Evolutionary conservation across 768 basidiomycete species (phyloP), one percentile per base, ranked within the genome.

Genomic region (Kwoniella dejecticola): DNA sequence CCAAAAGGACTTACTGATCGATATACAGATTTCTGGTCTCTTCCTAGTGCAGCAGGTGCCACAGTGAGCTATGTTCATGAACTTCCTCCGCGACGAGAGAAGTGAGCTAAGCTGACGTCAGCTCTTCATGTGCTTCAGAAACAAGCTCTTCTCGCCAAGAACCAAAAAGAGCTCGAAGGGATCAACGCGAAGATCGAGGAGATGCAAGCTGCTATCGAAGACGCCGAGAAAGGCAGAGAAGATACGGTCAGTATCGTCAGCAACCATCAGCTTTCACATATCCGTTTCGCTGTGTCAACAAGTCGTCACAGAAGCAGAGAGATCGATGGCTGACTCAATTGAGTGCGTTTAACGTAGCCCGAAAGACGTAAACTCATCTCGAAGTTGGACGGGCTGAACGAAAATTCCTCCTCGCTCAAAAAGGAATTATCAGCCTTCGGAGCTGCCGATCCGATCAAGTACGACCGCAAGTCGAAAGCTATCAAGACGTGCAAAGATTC

Each of bases 1-100:
- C n/a, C n/a, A n/a, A 8, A 3, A n/a, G 24, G 36, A n/a, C 2
- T 31, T 24, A 0, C n/a, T 19, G 62, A 55, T 29, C 6, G 24
- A 29, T 4, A 41, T 44, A 24, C 63, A 94, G 92, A 94, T 80
- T 95, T 90, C 77, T 96, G 93, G 93, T 90, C 90, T 71, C 95
- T 96, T 76, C 92, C 92, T 15, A 92, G 90, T 0, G 90, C 93
- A 60, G 85, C 86, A 46, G 91, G 92, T 3, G 85, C 88, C 7
- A 82, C 87, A 70, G 92, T 92, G 38, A 66, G 75, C 62, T 52
- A n/a, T n/a, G n/a, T n/a, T n/a, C n/a, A n/a, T n/a, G n/a, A n/a
- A n/a, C 36, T 38, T 38, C 8, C 36, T 38, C 8, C 36, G 36
- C 8, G 8, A 17, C 36, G 8, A 8, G 8, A 38, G 17, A 38